Percentiles rank a stretch among this genome's conserved stretches.
phyloP scores from a whole-genome alignment of 2,329 filamentous ascomycete genomes.

The Coniochaeta prunicola region DNA sequence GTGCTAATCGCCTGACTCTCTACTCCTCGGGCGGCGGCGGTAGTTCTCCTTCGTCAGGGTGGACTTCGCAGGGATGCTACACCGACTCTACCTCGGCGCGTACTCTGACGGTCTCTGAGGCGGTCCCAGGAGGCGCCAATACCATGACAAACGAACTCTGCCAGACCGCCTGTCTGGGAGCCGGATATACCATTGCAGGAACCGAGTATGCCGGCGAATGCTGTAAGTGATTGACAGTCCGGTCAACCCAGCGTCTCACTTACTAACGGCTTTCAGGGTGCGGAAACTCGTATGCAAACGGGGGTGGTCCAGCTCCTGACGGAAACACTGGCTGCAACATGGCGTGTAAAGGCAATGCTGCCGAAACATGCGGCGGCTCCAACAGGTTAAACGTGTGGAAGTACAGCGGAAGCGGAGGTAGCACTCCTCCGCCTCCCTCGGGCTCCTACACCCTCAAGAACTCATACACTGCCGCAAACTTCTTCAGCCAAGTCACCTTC shows the following conservation, averaged over 20 bases:
- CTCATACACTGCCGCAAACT: background rate
- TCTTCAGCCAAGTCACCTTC: too few relatives aligned
- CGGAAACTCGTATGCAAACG: background rate
- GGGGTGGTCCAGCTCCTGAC: background rate
- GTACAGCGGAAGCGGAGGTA: background rate
- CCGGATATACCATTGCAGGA: background rate
- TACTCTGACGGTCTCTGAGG: background rate
- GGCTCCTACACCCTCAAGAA: background rate
- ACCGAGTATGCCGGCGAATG: background rate
- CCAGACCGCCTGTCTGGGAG: background rate
- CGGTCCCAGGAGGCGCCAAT: background rate
- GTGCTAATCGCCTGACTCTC: background rate
- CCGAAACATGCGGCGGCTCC: background rate
- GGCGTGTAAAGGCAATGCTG: background rate
- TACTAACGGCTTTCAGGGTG: background rate
- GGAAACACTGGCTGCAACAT: background rate
- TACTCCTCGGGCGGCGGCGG: background rate
- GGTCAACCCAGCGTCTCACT: background rate
- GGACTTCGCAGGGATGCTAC: background rate
- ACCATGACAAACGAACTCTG: slow-evolving; percentile 1
- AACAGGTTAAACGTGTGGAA: background rate
- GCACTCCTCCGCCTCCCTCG: background rate
- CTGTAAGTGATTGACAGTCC: background rate
- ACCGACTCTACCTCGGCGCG: background rate
- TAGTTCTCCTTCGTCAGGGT: background rate